Evolutionary conservation across 169 alveolate species (phyloP), one percentile per base, ranked within the genome.

Genomic region (Cryptosporidium muris): DNA sequence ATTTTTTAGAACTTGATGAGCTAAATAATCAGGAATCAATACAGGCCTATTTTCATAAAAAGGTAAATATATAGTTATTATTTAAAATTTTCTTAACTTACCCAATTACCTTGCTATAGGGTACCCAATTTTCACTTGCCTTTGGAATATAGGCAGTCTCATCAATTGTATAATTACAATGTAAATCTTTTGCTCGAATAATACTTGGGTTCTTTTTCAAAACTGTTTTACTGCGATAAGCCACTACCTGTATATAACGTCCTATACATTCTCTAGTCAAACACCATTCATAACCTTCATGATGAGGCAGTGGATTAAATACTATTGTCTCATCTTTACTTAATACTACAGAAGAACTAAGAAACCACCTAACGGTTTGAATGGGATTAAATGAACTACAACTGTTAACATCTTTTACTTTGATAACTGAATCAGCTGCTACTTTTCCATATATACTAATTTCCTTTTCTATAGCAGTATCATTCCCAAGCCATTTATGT

Each of bases 231-330:
- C 85, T 68, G 4, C 85, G 38, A 60, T 58, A 74, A 34, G 34
- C 38, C 3, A 43, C 45, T 25, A 74, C 63, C 47, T 60, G 54
- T 36, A 74, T 43, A 60, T 74, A 74, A n/a, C 43, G 85, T 5
- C 85, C 85, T 54, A 74, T 74, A 3, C 64, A 12, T 12, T 74
- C 85, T 2, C 85, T 53, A n/a, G 68, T 38, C 25, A 74, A 45
- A 14, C 47, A 56, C 85, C 85, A 74, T 49, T 74, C 85, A 74
- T 58, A 58, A 36, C 85, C 85, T 60, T 74, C 85, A 58, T 54
- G 60, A 43, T 58, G 37, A 16, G 63, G 85, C 4, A 56, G 12
- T 11, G 85, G 85, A 5, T 74, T 63, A 37, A 16, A 40, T 38
- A 74, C 8, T 54, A 49, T 43, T 16, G 48, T 36, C n/a, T 74